Conservation (phyloP, 257 asterid genomes). For the Gardenia jasminoides region DNA sequence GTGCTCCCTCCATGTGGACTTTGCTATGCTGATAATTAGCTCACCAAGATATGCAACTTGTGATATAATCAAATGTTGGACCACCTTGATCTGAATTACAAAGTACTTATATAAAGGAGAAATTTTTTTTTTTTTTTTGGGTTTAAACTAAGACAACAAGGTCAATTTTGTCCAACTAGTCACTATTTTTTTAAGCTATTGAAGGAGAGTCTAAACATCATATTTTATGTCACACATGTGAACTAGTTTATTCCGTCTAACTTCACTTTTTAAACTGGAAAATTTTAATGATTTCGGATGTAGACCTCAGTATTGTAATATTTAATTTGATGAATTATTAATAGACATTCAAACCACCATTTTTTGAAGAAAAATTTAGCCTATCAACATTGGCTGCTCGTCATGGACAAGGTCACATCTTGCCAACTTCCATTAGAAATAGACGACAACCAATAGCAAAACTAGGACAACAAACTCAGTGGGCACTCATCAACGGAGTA, state of each 20-base stretch:
- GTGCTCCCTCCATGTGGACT: conserved; percentile 22
- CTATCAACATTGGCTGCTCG: background rate
- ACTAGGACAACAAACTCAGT: too few relatives aligned
- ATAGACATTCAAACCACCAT: background rate
- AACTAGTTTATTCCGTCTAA: background rate
- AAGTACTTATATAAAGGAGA: background rate
- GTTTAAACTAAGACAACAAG: background rate
- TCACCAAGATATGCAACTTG: background rate
- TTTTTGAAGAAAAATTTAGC: too few relatives aligned
- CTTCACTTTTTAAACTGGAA: background rate
- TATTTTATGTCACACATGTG: background rate
- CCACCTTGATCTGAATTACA: background rate
- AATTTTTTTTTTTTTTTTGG: too few relatives aligned
- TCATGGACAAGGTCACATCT: too few relatives aligned
- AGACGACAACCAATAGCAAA: too few relatives aligned
- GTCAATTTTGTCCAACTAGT: background rate
- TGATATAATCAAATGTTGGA: background rate
- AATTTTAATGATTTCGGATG: background rate
- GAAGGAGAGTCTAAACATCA: background rate
- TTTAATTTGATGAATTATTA: background rate
- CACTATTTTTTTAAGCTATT: too few relatives aligned
- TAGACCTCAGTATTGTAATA: background rate
- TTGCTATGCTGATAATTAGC: background rate
- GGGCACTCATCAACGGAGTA: too few relatives aligned
- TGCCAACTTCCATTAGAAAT: too few relatives aligned